phyloP scores from a whole-genome alignment of 208 protist genomes.

The Angomonas ambiguus region DNA sequence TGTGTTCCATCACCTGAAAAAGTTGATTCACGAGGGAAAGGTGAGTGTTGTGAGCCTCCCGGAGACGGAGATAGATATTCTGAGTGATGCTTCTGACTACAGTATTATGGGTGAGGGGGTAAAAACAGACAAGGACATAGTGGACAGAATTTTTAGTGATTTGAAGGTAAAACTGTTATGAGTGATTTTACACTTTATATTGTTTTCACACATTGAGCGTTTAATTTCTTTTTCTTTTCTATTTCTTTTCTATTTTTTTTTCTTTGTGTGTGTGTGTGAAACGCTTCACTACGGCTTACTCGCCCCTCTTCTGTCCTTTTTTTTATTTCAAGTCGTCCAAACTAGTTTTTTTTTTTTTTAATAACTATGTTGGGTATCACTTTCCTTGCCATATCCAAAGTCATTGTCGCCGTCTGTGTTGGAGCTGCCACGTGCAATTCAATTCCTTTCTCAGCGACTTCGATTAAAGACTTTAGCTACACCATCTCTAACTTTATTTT shows the following conservation, averaged over 20 bases:
- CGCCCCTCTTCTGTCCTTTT: not conserved
- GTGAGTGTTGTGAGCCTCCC: constrained; percentile 25
- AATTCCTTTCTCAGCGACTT: constrained; percentile 43
- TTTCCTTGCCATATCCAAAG: constrained; percentile 61
- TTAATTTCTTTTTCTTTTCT: too few species aligned
- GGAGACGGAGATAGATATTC: constrained; percentile 13
- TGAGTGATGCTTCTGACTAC: constrained; percentile 46
- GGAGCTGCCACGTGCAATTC: constrained; percentile 44
- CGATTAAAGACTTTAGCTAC: constrained; percentile 63
- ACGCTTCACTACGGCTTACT: not conserved
- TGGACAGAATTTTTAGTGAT: constrained; percentile 30
- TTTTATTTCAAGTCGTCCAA: not conserved
- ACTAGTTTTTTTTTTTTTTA: too few species aligned
- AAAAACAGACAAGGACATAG: constrained; percentile 13
- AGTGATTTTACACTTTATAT: too few species aligned
- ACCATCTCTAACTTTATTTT: constrained; percentile 60
- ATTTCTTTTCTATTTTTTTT: not conserved
- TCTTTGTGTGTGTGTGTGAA: constrained; percentile 8
- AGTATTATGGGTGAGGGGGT: constrained; percentile 34
- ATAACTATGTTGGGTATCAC: constrained; percentile 44
- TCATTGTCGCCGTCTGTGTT: constrained; percentile 71
- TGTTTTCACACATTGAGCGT: too few species aligned
- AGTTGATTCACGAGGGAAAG: constrained; percentile 35
- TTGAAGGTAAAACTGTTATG: constrained; percentile 19
- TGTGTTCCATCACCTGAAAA: constrained; percentile 64